Conservation (phyloP, 1,284 basidiomycete species). For the Malassezia cuniculi region DNA sequence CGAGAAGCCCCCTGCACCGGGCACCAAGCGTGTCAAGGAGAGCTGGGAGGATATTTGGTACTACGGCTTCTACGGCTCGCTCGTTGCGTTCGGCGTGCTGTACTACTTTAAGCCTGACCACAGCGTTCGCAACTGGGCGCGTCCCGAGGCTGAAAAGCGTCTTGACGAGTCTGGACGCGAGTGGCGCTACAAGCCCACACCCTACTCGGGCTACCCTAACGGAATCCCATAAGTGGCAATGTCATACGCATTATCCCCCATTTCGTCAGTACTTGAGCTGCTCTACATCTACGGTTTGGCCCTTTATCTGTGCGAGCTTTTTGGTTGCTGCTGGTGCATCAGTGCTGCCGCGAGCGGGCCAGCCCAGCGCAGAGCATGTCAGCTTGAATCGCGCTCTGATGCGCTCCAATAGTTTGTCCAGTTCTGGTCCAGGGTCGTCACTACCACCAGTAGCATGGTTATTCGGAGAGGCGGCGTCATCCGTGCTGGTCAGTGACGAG, state of each 20-base stretch:
- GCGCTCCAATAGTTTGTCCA: constrained; percentile 67
- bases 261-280: constrained; percentile 8
- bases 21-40: constrained; percentile 71
- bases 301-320: constrained; percentile 4
- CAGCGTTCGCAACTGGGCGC: constrained; percentile 40
- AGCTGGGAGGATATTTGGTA: constrained; percentile 55
- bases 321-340: not conserved
- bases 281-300: constrained; percentile 7
- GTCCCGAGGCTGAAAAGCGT: constrained; percentile 39
- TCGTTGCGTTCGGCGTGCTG: constrained; percentile 63
- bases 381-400: constrained; percentile 78
- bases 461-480: too few relatives aligned
- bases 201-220: constrained; percentile 32
- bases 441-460: constrained; percentile 5
- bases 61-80: constrained; percentile 64
- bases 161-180: constrained; percentile 32
- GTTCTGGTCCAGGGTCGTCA: constrained; percentile 27
- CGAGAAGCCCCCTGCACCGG: constrained; percentile 50
- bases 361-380: constrained; percentile 52
- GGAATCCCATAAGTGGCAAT: constrained; percentile 10
- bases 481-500: too few relatives aligned
- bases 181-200: constrained; percentile 43
- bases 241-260: not conserved
- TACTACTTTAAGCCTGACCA: constrained; percentile 83
- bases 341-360: not conserved